Base-by-base conservation (phyloP, 2,329 filamentous ascomycete species). In the Apiospora pterosperma region DNA sequence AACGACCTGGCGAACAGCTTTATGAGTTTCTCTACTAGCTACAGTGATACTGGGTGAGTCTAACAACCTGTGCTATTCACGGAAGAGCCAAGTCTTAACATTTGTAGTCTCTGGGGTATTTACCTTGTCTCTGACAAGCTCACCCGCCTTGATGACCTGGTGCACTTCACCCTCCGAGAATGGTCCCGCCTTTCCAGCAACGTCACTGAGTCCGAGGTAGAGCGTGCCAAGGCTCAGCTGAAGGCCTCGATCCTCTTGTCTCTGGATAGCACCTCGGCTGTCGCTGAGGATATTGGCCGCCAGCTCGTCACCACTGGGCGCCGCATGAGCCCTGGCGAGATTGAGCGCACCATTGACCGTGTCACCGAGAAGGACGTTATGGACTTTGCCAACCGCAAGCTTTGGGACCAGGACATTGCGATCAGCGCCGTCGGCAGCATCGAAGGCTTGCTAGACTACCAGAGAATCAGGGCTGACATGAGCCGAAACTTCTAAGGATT, bases 11-110 rank as follows among this genome's bases (percentile, higher is more conserved):
- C 96, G 81, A 99, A 97, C 86, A 97, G 94, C 88, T 99, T 97
- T 88, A 99, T 99, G 96, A 97, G 92, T 85, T 99, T 99, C 85
- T 97, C 94, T 71, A 99, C 96, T 72, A 97, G 93, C 86, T 99
- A 99, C 85, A 98, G 94, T 77, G 96, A 99, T 81, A 99, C 96
- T 79, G 96, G 94, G 93, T 97, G 88, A 81, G 90, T 79, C 62
- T 52, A 31, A 21, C n/a, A 16, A 11, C 16, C 19, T 42, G 25
- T 25, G 10, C 28, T 23, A 16, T 7, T 21, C 23, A 23, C 7
- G 60, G 25, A 12, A 58, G 5, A 12, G 23, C 36, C 14, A 8
- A 41, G 65, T 69, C 77, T 80, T 75, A 80, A 59, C 25, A 16
- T 58, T 58, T 31, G 31, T 74, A 97, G 96, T 87, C 92, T 99